Evolutionary conservation across 2,329 filamentous ascomycete species (phyloP).

Genomic region (Leptographium lundbergii): DNA sequence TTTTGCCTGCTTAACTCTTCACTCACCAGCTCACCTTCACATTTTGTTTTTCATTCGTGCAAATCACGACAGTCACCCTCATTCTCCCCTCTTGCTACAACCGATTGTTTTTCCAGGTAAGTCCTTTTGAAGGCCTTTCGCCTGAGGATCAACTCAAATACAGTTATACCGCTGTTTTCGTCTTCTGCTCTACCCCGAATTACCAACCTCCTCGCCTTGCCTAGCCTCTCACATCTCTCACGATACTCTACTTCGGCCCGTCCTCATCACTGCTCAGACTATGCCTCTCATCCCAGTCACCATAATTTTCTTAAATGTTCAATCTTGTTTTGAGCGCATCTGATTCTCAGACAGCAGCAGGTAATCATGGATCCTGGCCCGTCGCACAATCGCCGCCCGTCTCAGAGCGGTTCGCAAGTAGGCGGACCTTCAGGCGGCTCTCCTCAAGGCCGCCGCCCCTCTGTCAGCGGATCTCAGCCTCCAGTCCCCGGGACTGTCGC

Average conservation of each 20-base stretch:
- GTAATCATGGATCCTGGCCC: not conserved
- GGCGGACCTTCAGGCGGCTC: conserved; percentile 2
- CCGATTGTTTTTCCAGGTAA: not conserved
- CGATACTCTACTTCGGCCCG: too few species aligned
- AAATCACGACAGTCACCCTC: not conserved
- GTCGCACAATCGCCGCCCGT: conserved; percentile 2
- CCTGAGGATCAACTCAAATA: too few species aligned
- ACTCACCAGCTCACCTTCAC: not conserved
- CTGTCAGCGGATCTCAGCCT: not conserved
- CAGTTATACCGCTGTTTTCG: not conserved
- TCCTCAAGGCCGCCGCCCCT: conserved; percentile 1
- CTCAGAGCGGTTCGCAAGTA: conserved; percentile 2
- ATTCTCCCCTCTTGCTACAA: not conserved
- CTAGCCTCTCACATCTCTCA: not conserved
- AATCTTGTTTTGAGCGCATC: not conserved
- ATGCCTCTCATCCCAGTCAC: not conserved
- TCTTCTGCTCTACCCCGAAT: not conserved
- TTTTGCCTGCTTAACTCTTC: not conserved
- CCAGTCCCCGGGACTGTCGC: not conserved
- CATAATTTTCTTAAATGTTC: not conserved
- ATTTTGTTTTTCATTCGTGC: not conserved
- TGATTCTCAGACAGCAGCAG: not conserved
- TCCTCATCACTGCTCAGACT: not conserved
- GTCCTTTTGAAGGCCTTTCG: not conserved
- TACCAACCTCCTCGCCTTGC: not conserved